Percentiles rank a stretch among this genome's conserved stretches.
Conservation (phyloP, 2,329 filamentous ascomycete species). For the Claviceps sp. region DNA sequence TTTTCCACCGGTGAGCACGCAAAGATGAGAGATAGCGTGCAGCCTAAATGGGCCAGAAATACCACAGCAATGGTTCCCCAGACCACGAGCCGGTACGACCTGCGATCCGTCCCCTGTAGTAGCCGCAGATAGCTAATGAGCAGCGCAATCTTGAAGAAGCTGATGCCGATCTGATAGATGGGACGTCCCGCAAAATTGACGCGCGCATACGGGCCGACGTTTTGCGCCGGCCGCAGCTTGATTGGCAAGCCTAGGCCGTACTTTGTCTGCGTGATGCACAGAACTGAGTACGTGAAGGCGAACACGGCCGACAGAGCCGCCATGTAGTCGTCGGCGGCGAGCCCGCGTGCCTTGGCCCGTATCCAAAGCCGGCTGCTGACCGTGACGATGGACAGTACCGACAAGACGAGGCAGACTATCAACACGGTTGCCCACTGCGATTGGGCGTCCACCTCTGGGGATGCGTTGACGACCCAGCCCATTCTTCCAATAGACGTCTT, state of each 20-base stretch:
- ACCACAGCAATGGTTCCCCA: conserved; percentile 29
- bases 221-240: conserved; percentile 26
- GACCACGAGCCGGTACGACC: conserved; percentile 28
- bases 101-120: conserved; percentile 33
- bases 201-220: conserved; percentile 30
- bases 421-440: conserved; percentile 37
- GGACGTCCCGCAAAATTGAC: conserved; percentile 40
- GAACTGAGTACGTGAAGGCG: conserved; percentile 32
- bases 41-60: conserved; percentile 33
- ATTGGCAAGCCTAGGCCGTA: conserved; percentile 39
- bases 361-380: conserved; percentile 30
- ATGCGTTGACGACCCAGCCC: conserved; percentile 38
- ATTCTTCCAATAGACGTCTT: conserved; percentile 15
- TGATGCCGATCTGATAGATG: conserved; percentile 41
- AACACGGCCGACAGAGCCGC: conserved; percentile 27
- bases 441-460: conserved; percentile 28
- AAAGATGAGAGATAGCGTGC: conserved; percentile 34
- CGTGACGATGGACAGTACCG: conserved; percentile 26
- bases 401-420: conserved; percentile 31
- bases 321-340: conserved; percentile 35
- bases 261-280: conserved; percentile 39
- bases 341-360: conserved; percentile 26
- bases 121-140: conserved; percentile 39
- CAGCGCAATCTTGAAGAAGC: conserved; percentile 42
- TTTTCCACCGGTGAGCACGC: conserved; percentile 34